Base-by-base conservation (phyloP, 108 stramenopile species). In the Aurantiochytrium sp. region DNA sequence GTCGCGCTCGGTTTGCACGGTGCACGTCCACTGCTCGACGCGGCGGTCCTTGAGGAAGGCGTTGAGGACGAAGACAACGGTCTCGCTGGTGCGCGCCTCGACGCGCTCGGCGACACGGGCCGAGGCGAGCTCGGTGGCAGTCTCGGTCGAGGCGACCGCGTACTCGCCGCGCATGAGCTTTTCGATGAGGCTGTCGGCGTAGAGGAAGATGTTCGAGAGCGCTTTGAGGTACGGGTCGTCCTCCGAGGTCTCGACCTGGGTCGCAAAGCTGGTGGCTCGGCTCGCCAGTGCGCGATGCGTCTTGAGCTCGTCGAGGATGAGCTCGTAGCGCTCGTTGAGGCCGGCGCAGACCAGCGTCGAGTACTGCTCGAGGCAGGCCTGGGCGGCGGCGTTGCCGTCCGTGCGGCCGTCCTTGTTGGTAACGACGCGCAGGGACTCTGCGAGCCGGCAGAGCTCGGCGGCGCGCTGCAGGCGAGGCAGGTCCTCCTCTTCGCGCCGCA, bases 121-220 rank as follows among this genome's bases (percentile, higher is more conserved):
- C 32, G 73, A 30, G 36, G 73, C 73, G 3, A 81, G 73, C n/a
- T 81, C 73, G 8, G 39, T n/a, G 27, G 45, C 45, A 48, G 73
- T 48, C n/a, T 81, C 73, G 12, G 42, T 48, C 2, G 73, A 81
- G 27, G 73, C 73, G 19, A 81, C 73, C 19, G 73, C 73, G 45
- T 81, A 81, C 39, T 81, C 73, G n/a, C 73, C 73, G 19, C 8
- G 32, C 39, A 81, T 41, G 73, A 81, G 73, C 45, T 81, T 81
- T 30, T 81, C 73, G 39, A 81, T 81, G 10, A 81, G 30, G 32
- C 73, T 81, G 45, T 81, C 73, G 1, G 73, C 73, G 73, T 81
- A 81, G 21, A 81, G 24, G 45, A 81, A 24, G 32, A 81, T 81
- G 27, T 81, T 17, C 45, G 73, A 81, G 27, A 81, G 45, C n/a